Conservation (phyloP, 306 rosid species). For the Prunus mongolica region DNA sequence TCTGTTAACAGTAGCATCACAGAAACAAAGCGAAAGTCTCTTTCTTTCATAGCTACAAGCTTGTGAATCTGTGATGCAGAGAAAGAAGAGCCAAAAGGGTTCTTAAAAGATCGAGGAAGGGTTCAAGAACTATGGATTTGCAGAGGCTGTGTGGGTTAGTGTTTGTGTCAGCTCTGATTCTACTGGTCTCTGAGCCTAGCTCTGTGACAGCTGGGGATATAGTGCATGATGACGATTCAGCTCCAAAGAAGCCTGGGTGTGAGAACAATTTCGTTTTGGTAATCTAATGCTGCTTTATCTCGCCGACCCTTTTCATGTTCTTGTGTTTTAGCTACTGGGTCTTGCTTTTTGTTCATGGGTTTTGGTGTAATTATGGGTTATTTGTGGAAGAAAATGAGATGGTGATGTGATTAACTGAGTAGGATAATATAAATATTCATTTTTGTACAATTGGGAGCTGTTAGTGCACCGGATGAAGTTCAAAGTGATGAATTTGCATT, state of each 20-base stretch:
- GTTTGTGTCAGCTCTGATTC: conserved; percentile 26
- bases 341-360: conserved; percentile 24
- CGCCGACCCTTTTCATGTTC: conserved; percentile 17
- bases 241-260: conserved; percentile 95
- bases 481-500: background rate
- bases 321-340: conserved; percentile 18
- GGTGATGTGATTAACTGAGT: background rate
- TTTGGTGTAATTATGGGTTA: conserved; percentile 1
- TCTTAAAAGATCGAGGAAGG: conserved; percentile 22
- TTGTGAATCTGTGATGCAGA: conserved; percentile 31
- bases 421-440: background rate
- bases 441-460: conserved; percentile 2
- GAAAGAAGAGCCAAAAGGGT: conserved; percentile 30
- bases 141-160: conserved; percentile 31
- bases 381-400: background rate
- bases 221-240: conserved; percentile 63
- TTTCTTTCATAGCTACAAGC: conserved; percentile 13
- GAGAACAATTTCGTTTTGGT: conserved; percentile 86
- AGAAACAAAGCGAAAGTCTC: background rate
- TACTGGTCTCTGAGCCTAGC: conserved; percentile 33
- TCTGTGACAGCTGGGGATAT: conserved; percentile 66
- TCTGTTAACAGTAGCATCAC: background rate
- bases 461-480: background rate
- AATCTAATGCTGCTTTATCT: conserved; percentile 15
- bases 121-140: conserved; percentile 48